phyloP scores from a whole-genome alignment of 139 green algal genomes.

The Edaphochlamys debaryana region DNA sequence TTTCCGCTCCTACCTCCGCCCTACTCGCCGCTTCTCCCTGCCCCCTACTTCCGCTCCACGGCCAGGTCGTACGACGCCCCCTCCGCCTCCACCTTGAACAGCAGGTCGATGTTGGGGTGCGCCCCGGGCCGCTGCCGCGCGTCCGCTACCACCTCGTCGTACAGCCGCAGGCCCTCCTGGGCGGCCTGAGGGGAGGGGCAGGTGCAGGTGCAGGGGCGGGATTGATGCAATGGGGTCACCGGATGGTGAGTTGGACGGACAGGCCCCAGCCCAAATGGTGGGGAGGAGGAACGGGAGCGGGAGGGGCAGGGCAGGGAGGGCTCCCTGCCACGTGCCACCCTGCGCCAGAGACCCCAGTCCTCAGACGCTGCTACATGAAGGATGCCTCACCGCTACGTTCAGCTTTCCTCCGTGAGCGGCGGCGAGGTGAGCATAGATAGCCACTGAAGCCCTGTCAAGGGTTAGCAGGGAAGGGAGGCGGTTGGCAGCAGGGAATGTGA shows the following conservation, averaged over 20 bases:
- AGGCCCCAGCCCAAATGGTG: too few species aligned
- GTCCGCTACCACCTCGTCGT: slow-evolving; percentile 62
- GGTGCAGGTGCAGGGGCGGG: neutral
- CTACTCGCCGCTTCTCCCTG: too few species aligned
- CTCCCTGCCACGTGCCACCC: too few species aligned
- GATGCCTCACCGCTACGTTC: neutral
- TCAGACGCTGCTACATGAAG: too few species aligned
- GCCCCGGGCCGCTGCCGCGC: slow-evolving; percentile 43
- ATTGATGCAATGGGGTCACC: too few species aligned
- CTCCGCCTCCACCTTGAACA: slow-evolving; percentile 53
- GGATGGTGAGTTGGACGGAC: too few species aligned
- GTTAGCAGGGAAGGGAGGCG: neutral
- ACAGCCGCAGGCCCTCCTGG: slow-evolving; percentile 64
- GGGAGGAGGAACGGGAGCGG: too few species aligned
- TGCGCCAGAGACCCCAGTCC: too few species aligned
- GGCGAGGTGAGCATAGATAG: slow-evolving; percentile 50
- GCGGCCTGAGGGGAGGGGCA: slow-evolving; percentile 35
- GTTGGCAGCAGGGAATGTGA: too few species aligned
- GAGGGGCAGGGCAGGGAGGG: too few species aligned
- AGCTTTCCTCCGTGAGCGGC: slow-evolving; percentile 40
- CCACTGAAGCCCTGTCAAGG: slow-evolving; percentile 30
- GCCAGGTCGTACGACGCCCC: neutral
- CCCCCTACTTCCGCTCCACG: neutral
- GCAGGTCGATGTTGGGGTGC: slow-evolving; percentile 71
- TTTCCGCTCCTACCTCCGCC: too few species aligned